Evolutionary conservation across 1,284 basidiomycete genomes (phyloP), one percentile per base, ranked within the genome.

Genomic region (Cutaneotrichosporon spelunceum): DNA sequence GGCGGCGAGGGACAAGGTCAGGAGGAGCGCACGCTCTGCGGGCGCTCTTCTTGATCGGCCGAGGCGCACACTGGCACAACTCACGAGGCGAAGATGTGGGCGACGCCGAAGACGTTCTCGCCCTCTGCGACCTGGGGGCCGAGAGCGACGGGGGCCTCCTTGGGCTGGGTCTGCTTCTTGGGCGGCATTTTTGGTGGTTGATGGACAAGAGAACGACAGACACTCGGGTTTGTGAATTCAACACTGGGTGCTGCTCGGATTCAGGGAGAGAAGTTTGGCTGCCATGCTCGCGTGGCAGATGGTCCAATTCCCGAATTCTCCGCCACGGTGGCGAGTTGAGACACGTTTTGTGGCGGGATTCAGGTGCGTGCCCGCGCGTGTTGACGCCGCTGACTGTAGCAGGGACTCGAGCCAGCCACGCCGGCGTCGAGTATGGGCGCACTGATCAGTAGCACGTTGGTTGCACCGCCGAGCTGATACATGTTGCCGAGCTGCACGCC

Each of bases 51-150:
- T n/a, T n/a, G n/a, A n/a, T n/a, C n/a, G n/a, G n/a, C n/a, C n/a
- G n/a, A n/a, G n/a, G n/a, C n/a, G n/a, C n/a, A n/a, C n/a, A n/a
- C n/a, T n/a, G n/a, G n/a, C 19, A 19, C 19, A 6, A 76, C 80
- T 71, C 66, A 81, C 80, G 90, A 93, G 55, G 93, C 93, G 74
- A 90, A 96, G 83, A 96, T 95, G 85, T 94, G 93, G 11, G 93
- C 93, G 69, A 96, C 93, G 71, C 93, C 93, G 77, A 93, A 95
- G 56, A 94, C 91, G 75, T 90, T 87, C 82, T 96, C 93, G 78
- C 93, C 93, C 79, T 96, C 93, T 68, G 89, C 88, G 73, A 94
- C 90, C 79, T 95, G 89, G 72, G 93, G 93, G 70, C 93, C 93
- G 80, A 96, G 90, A 61, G 88, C 87, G 74, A 93, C 89, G 71